Evolutionary conservation across 805 yeast species (phyloP), one percentile per base, ranked within the genome.

Genomic region (Kazachstania martiniae): DNA sequence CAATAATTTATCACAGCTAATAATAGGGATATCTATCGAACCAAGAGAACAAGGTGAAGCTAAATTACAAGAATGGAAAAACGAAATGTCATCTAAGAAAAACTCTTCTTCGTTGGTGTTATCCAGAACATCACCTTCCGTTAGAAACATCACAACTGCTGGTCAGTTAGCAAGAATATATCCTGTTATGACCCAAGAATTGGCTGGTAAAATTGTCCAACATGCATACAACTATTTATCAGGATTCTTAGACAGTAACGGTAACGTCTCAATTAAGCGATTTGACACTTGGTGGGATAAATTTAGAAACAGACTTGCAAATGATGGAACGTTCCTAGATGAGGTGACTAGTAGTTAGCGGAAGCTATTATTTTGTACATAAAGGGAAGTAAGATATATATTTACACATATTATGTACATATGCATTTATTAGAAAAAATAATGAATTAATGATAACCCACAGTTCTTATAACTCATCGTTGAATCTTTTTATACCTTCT

Each of bases 231-330:
- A 91, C 51, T 91, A 72, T 52, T 58, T 89, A 30, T 75, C 93
- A 2, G 83, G 96, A n/a, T 89, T 87, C 52, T 70, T 85, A 6
- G 94, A 85, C 49, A 53, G 62, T 4, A 64, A 70, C 15, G 94
- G 94, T 3, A 83, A 75, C 44, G 95, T 89, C 3, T 80, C 87
- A 3, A 82, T 89, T 50, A 82, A 78, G 48, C 80, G 75, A 27
- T 89, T 89, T 47, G 93, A 89, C 51, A 78, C 71, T 25, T 89
- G 98, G 98, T 84, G 98, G 98, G 77, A 70, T 42, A 87, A 85
- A 57, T 89, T 91, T 59, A 82, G 72, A 53, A 58, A 70, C 5
- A 77, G 80, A 49, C 47, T 91, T 37, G 67, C 72, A 8, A 81
- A 79, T 39, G 93, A 89, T 51, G 96, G 95, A 2, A 74, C 71